Evolutionary conservation across 176 grass and related monocot genomes (phyloP).

Genomic region (Miscanthus lutarioriparius): DNA sequence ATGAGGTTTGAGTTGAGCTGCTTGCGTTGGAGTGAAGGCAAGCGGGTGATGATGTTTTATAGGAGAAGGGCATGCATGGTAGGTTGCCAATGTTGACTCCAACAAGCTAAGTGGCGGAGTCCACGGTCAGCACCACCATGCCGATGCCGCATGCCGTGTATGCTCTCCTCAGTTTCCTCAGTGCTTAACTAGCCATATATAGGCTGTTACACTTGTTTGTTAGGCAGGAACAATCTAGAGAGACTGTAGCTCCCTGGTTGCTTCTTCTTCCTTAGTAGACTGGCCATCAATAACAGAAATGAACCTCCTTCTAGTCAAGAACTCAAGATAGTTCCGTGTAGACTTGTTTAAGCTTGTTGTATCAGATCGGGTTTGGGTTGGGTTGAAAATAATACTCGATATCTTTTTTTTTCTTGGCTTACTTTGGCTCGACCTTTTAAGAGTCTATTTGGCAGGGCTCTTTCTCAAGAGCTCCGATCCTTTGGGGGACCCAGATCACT

Average conservation of each 20-base stretch:
- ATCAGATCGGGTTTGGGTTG: no score
- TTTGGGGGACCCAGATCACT: no score
- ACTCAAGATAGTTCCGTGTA: no score
- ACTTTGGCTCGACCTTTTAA: no score
- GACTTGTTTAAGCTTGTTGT: no score
- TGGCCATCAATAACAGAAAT: background rate
- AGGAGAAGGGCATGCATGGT: background rate
- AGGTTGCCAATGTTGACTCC: conserved; percentile 25
- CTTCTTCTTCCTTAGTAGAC: background rate
- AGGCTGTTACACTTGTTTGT: conserved; percentile 1
- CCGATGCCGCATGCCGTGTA: background rate
- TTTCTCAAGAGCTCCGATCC: no score
- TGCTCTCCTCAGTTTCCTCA: background rate
- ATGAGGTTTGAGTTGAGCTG: background rate
- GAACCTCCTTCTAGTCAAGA: background rate
- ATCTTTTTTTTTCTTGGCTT: no score
- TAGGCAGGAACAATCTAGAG: background rate
- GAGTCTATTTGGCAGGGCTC: no score
- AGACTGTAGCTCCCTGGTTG: background rate
- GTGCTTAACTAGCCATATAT: background rate
- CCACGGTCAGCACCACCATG: background rate
- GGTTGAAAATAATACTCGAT: no score
- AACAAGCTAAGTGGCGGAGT: background rate
- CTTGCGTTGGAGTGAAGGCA: background rate
- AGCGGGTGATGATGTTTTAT: conserved; percentile 22